phyloP scores from a whole-genome alignment of 1,284 basidiomycete genomes.

The Apiotrichum laibachii region DNA sequence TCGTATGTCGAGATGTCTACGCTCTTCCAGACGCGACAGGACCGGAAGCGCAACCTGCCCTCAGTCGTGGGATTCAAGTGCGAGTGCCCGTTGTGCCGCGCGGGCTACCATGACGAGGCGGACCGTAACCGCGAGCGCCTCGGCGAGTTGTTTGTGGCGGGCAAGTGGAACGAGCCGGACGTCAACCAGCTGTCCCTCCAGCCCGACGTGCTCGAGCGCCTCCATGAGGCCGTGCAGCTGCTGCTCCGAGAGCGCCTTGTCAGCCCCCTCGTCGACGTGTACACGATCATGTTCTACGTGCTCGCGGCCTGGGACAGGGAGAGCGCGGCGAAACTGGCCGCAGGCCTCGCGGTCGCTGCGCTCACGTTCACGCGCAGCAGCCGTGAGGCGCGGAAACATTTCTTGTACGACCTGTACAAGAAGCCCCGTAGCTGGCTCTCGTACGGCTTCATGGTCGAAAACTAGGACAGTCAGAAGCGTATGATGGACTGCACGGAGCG shows the following conservation, averaged over 20 bases:
- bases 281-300: not conserved
- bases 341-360: not conserved
- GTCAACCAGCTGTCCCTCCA: not conserved
- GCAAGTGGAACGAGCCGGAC: not conserved
- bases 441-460: not conserved
- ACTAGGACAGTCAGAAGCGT: not conserved
- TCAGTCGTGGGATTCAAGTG: conserved; percentile 6
- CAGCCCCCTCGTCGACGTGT: not conserved
- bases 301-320: conserved; percentile 2
- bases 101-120: not conserved
- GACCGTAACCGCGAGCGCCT: conserved; percentile 4
- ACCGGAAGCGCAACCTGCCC: not conserved
- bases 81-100: conserved; percentile 1
- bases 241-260: not conserved
- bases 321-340: not conserved
- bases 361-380: not conserved
- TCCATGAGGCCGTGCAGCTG: not conserved
- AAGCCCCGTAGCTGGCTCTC: not conserved
- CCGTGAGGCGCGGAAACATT: not conserved
- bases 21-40: not conserved
- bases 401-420: not conserved
- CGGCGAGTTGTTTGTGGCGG: not conserved
- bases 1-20: conserved; percentile 15
- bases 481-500: too few relatives aligned
- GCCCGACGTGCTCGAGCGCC: not conserved